phyloP scores from a whole-genome alignment of 129 eudicot species.

The Kitagawia praeruptora region DNA sequence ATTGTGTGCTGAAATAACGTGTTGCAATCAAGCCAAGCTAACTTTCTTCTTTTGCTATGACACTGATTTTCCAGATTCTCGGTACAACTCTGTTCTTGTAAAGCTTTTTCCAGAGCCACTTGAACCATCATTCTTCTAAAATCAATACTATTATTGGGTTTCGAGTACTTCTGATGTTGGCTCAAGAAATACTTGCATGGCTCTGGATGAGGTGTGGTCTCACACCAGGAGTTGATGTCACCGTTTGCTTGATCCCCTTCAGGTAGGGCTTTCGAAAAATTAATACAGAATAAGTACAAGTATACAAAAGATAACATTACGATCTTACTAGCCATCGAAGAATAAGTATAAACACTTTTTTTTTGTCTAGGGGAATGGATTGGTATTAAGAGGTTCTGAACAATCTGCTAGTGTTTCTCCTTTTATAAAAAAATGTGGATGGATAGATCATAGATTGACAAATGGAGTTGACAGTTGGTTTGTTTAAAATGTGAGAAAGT shows the following conservation, averaged over 20 bases:
- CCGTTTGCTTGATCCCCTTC: conserved; percentile 14
- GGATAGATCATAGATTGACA: neutral
- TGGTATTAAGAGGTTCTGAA: conserved; percentile 7
- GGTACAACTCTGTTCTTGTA: conserved; percentile 35
- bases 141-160: conserved; percentile 30
- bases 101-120: conserved; percentile 46
- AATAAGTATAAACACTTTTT: neutral
- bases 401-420: neutral
- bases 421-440: conserved; percentile 16
- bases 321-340: conserved; percentile 21
- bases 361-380: neutral
- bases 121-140: conserved; percentile 41
- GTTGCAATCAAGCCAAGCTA: conserved; percentile 56
- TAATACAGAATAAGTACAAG: neutral
- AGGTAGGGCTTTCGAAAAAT: conserved; percentile 4
- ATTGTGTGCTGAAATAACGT: conserved; percentile 49
- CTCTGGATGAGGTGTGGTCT: conserved; percentile 70
- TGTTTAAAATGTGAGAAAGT: conserved; percentile 22
- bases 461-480: conserved; percentile 21
- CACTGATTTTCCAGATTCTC: conserved; percentile 24
- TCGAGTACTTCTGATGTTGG: conserved; percentile 6
- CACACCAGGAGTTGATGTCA: conserved; percentile 51
- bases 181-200: conserved; percentile 54
- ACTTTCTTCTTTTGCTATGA: conserved; percentile 29
- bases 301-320: neutral